A percentile compares a stretch with the other conserved stretches of the same genome.
These are phyloP conservation scores for Suaeda aralocaspica DNA, from an alignment of 148 eudicot genomes.

Conservation along the genomic window DNA sequence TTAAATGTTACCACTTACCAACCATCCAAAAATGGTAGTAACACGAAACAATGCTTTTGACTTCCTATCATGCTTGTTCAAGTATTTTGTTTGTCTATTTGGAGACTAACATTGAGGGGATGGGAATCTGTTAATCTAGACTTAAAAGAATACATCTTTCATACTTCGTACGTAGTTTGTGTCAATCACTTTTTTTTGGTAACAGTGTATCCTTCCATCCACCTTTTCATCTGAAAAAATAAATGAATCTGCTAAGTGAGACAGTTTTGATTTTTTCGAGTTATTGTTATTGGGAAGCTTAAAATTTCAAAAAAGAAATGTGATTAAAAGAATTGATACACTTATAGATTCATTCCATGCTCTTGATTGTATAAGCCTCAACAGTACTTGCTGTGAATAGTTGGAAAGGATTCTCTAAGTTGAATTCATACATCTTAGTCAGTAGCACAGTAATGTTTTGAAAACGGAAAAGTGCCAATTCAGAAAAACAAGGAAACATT, in stretches of 20 bases:
- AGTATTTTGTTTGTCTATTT: too few species aligned
- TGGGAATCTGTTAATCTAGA: background rate
- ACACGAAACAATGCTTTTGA: too few species aligned
- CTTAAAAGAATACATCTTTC: background rate
- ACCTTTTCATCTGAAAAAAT: background rate
- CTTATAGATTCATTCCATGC: background rate
- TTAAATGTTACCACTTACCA: too few species aligned
- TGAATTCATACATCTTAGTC: background rate
- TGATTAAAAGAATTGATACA: background rate
- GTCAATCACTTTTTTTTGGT: background rate
- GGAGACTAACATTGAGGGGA: too few species aligned
- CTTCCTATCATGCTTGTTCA: too few species aligned
- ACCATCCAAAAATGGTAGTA: too few species aligned
- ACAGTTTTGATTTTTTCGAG: background rate
- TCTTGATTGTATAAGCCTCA: background rate
- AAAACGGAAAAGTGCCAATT: too few species aligned
- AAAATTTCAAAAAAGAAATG: background rate
- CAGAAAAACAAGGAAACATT: too few species aligned
- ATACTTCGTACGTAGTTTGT: slow-evolving; percentile 5
- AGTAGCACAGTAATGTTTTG: too few species aligned
- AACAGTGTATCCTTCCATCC: background rate
- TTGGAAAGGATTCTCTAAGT: background rate
- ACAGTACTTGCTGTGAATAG: background rate
- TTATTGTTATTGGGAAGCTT: background rate
- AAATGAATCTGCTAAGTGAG: background rate